Conservation (phyloP, 2,329 filamentous ascomycete species). For the Diplodia seriata region DNA sequence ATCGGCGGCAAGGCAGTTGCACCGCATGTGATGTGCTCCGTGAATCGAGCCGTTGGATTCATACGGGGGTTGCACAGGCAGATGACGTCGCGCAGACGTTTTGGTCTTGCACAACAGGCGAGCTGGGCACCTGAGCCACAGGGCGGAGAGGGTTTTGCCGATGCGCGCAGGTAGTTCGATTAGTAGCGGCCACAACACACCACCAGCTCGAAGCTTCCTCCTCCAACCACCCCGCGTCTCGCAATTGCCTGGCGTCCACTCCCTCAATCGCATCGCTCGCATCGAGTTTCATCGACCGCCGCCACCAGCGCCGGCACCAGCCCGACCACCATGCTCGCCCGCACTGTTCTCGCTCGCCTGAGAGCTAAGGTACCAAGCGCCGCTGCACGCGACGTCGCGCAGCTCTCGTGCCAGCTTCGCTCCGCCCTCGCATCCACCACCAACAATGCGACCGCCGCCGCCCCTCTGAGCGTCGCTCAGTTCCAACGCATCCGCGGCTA, state of each 20-base stretch:
- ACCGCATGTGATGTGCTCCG: not conserved
- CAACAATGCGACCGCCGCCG: slow-evolving; percentile 38
- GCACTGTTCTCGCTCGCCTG: slow-evolving; percentile 46
- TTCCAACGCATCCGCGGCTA: slow-evolving; percentile 43
- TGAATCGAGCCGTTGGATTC: not conserved
- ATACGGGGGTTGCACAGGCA: not conserved
- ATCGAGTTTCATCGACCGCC: not conserved
- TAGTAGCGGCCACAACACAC: slow-evolving; percentile 18
- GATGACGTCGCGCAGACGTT: slow-evolving; percentile 13
- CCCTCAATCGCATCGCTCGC: slow-evolving; percentile 5
- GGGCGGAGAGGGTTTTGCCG: slow-evolving; percentile 21
- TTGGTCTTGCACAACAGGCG: not conserved
- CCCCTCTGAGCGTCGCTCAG: slow-evolving; percentile 35
- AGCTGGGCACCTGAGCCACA: too few species aligned
- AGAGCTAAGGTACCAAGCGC: slow-evolving; percentile 45
- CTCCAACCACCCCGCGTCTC: slow-evolving; percentile 3
- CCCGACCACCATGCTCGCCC: slow-evolving; percentile 43
- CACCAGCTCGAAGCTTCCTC: slow-evolving; percentile 16
- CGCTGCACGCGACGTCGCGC: slow-evolving; percentile 46
- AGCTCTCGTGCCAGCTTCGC: slow-evolving; percentile 43
- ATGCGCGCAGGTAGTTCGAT: too few species aligned
- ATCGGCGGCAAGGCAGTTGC: not conserved
- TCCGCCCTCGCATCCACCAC: slow-evolving; percentile 37
- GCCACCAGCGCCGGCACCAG: not conserved
- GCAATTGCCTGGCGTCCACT: not conserved